Percentiles rank a stretch among this genome's conserved stretches.
phyloP scores from a whole-genome alignment of 2,329 filamentous ascomycete species.

The Pseudogymnoascus sp. region DNA sequence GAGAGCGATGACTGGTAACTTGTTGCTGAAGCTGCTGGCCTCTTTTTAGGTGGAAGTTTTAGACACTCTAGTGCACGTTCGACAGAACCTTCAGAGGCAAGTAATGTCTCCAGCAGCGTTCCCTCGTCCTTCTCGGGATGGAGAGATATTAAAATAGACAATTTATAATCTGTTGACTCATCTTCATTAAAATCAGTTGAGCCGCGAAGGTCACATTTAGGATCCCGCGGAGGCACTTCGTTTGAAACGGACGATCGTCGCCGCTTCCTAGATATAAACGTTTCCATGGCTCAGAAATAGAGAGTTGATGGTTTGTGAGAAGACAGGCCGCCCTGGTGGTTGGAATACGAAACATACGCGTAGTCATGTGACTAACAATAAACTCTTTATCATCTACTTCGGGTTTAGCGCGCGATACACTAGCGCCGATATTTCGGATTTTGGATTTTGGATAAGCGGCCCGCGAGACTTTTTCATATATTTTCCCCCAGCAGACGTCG shows the following conservation, averaged over 20 bases:
- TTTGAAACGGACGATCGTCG: background rate
- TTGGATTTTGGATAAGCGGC: slow-evolving; percentile 6
- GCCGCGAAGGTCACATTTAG: background rate
- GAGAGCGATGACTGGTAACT: background rate
- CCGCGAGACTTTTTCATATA: slow-evolving; percentile 6
- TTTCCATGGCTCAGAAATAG: background rate
- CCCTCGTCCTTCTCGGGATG: slow-evolving; percentile 59
- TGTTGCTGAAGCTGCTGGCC: background rate
- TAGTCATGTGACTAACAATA: background rate
- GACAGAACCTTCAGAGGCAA: slow-evolving; percentile 73
- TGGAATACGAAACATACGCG: slow-evolving; percentile 3
- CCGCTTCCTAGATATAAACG: background rate
- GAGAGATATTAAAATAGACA: slow-evolving; percentile 76
- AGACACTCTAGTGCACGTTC: slow-evolving; percentile 56
- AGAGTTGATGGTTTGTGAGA: background rate
- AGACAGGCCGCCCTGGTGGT: background rate
- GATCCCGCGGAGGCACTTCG: background rate
- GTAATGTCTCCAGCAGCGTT: slow-evolving; percentile 68
- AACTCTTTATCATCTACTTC: background rate
- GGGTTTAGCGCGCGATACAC: background rate
- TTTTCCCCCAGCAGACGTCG: background rate
- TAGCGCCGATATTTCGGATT: slow-evolving; percentile 1
- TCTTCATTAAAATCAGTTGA: slow-evolving; percentile 43
- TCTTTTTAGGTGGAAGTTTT: slow-evolving; percentile 18
- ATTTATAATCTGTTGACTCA: slow-evolving; percentile 82